These are phyloP conservation scores for Oenanthe javanica DNA, from an alignment of 140 eudicot species.

Conservation along the genomic window DNA sequence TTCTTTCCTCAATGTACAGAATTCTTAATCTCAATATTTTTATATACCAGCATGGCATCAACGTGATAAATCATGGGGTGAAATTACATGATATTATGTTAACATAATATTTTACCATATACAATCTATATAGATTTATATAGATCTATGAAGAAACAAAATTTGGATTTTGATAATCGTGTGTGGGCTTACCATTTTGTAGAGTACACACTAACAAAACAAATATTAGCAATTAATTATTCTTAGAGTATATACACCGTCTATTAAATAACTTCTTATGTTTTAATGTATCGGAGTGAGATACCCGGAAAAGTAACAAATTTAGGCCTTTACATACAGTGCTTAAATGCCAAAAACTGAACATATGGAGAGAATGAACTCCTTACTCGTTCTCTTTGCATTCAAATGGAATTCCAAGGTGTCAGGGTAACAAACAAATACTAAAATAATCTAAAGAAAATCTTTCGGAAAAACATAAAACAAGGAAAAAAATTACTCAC, in stretches of 20 bases:
- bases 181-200: neutral
- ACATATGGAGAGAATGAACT: neutral
- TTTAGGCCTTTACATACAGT: neutral
- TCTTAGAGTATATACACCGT: no score
- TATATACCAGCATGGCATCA: no score
- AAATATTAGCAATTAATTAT: no score
- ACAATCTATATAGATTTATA: neutral
- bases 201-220: no score
- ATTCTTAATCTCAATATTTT: neutral
- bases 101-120: neutral
- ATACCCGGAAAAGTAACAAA: neutral
- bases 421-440: no score
- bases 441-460: no score
- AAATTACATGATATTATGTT: no score
- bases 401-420: neutral
- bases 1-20: no score
- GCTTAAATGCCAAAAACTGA: neutral
- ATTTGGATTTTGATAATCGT: neutral
- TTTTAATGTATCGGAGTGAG: no score
- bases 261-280: no score
- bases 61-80: no score
- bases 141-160: neutral
- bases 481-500: neutral
- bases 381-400: neutral
- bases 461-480: no score